Percentiles rank a stretch among this genome's conserved stretches.
Conservation (phyloP, 805 yeast genomes). For the Phaffomyces thermotolerans region DNA sequence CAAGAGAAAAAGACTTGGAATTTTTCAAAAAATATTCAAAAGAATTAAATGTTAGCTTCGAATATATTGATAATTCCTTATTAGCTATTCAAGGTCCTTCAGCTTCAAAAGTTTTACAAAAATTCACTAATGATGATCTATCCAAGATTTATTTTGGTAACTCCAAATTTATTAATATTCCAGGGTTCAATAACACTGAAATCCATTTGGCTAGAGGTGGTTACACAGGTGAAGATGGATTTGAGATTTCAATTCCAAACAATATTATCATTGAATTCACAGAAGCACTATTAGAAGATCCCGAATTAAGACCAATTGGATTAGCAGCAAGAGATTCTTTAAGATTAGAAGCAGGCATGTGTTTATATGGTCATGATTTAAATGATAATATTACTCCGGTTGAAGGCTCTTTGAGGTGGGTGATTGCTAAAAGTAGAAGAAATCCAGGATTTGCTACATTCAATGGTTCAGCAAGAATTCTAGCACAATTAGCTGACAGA, state of each 20-base stretch:
- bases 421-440: conserved; percentile 77
- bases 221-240: conserved; percentile 98
- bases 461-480: conserved; percentile 69
- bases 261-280: conserved; percentile 55
- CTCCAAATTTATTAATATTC: conserved; percentile 25
- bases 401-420: conserved; percentile 86
- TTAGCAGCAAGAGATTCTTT: conserved; percentile 97
- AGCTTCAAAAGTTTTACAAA: conserved; percentile 60
- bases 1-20: conserved; percentile 70
- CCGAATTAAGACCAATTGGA: conserved; percentile 76
- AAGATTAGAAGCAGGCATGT: conserved; percentile 97
- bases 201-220: conserved; percentile 92
- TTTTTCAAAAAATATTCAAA: conserved; percentile 52
- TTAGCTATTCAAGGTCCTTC: conserved; percentile 92
- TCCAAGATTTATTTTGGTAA: conserved; percentile 67
- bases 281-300: conserved; percentile 43
- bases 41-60: conserved; percentile 28
- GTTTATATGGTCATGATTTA: conserved; percentile 91
- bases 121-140: conserved; percentile 54
- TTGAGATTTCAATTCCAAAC: conserved; percentile 77
- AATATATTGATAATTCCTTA: conserved; percentile 61
- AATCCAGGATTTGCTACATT: conserved; percentile 37
- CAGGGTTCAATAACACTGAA: conserved; percentile 30
- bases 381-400: conserved; percentile 76
- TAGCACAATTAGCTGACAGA: conserved; percentile 66